phyloP scores from a whole-genome alignment of 1,284 basidiomycete genomes.

The Ceratobasidium sp. region DNA sequence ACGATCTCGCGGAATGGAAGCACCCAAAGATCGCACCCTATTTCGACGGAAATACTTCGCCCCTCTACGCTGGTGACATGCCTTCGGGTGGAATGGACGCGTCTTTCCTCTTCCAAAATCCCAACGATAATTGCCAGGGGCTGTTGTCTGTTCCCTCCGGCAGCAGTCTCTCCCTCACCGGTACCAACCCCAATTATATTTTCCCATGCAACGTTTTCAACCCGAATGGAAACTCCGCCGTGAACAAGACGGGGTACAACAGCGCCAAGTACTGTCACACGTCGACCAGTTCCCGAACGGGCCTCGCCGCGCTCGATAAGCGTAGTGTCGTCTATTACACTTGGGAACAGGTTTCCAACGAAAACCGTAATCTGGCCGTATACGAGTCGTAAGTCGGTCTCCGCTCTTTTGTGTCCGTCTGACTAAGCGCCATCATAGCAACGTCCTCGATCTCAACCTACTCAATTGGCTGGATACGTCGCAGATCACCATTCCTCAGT shows the following conservation, averaged over 20 bases:
- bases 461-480: conserved; percentile 85
- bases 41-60: conserved; percentile 86
- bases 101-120: conserved; percentile 94
- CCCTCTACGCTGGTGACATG: conserved; percentile 83
- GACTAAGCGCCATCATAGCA: conserved; percentile 61
- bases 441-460: conserved; percentile 89
- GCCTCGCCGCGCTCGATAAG: conserved; percentile 58
- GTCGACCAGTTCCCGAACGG: conserved; percentile 65
- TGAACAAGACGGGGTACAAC: conserved; percentile 80
- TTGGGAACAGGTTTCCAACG: conserved; percentile 86
- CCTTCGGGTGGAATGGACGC: conserved; percentile 87
- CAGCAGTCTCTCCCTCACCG: conserved; percentile 72
- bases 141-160: conserved; percentile 79
- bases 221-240: conserved; percentile 74
- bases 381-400: conserved; percentile 81
- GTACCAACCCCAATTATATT: conserved; percentile 82
- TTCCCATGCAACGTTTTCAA: conserved; percentile 94
- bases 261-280: conserved; percentile 79
- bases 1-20: conserved; percentile 88
- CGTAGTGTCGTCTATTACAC: conserved; percentile 80
- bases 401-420: background rate
- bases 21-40: conserved; percentile 77
- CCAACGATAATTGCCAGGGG: conserved; percentile 84
- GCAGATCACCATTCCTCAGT: conserved; percentile 82
- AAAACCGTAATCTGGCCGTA: conserved; percentile 85